Conservation (phyloP, 352 stramenopile species). For the Phytophthora sansomeana region DNA sequence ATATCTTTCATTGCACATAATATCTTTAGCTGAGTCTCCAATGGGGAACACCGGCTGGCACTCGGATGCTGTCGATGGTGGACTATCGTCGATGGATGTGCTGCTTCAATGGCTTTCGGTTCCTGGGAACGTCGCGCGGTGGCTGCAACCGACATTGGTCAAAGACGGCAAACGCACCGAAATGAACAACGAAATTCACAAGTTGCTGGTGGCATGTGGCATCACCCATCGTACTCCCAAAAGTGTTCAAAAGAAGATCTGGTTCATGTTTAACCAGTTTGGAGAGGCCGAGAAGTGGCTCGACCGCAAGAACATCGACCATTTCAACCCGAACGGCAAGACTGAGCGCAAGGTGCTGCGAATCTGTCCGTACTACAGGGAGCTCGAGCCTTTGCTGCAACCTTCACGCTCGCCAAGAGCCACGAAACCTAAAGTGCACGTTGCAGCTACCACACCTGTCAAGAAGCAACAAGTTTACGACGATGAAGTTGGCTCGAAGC, state of each 20-base stretch:
- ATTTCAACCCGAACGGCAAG: slow-evolving; percentile 17
- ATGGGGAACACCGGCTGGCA: slow-evolving; percentile 24
- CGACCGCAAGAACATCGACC: slow-evolving; percentile 20
- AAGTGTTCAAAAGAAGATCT: slow-evolving; percentile 15
- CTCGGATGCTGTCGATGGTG: slow-evolving; percentile 17
- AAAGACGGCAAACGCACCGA: neutral
- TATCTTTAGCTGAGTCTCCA: neutral
- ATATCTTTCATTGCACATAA: slow-evolving; percentile 17
- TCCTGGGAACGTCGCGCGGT: slow-evolving; percentile 28
- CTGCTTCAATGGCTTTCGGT: slow-evolving; percentile 34
- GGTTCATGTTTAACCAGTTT: slow-evolving; percentile 18
- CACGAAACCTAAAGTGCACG: neutral
- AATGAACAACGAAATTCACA: slow-evolving; percentile 13
- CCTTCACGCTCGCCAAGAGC: neutral
- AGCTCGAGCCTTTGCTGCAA: slow-evolving; percentile 17
- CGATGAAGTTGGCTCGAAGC: neutral
- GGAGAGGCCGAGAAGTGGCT: slow-evolving; percentile 36
- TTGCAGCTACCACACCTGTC: neutral
- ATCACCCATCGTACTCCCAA: slow-evolving; percentile 15
- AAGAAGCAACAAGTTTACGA: neutral
- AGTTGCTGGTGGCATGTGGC: neutral
- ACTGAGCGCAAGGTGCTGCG: slow-evolving; percentile 34
- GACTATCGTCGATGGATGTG: slow-evolving; percentile 23
- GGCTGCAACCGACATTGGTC: slow-evolving; percentile 9
- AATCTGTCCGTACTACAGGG: slow-evolving; percentile 32